These are phyloP conservation scores for Geotrichum histeridarum DNA, from an alignment of 1,139 yeast genomes.

Conservation along the genomic window DNA sequence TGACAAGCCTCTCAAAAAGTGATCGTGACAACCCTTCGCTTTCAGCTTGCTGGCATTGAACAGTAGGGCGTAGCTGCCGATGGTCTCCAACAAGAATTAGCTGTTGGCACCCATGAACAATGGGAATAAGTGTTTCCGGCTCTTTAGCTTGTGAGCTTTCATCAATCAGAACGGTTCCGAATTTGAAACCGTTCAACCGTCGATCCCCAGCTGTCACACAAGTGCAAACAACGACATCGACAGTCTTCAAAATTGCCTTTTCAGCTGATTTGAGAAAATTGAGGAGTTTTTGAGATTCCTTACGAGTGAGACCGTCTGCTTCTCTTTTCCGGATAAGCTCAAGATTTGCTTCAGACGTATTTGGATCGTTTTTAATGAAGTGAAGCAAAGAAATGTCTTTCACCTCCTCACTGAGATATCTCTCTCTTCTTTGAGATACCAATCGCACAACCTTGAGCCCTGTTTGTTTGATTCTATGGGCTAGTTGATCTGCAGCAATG, in stretches of 20 bases:
- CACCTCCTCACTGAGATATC: slow-evolving; percentile 26
- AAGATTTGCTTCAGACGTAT: slow-evolving; percentile 48
- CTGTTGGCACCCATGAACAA: slow-evolving; percentile 84
- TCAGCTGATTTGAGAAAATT: slow-evolving; percentile 48
- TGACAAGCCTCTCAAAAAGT: slow-evolving; percentile 75
- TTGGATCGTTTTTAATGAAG: slow-evolving; percentile 44
- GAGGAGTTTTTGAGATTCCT: slow-evolving; percentile 48
- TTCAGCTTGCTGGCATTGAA: slow-evolving; percentile 71
- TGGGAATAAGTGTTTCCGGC: slow-evolving; percentile 85
- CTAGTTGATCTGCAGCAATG: slow-evolving; percentile 90
- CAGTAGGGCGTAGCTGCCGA: slow-evolving; percentile 90
- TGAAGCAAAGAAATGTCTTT: slow-evolving; percentile 40
- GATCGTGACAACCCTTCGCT: slow-evolving; percentile 84
- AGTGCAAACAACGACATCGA: slow-evolving; percentile 83
- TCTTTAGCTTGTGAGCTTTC: slow-evolving; percentile 94
- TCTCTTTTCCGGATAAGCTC: slow-evolving; percentile 57
- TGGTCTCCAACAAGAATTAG: slow-evolving; percentile 91
- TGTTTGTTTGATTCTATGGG: slow-evolving; percentile 58
- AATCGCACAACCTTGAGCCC: slow-evolving; percentile 75
- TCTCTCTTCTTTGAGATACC: slow-evolving; percentile 69
- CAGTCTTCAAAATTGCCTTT: slow-evolving; percentile 46
- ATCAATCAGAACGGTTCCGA: slow-evolving; percentile 78
- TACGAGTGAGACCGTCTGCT: slow-evolving; percentile 61
- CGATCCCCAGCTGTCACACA: slow-evolving; percentile 89
- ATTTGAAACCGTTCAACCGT: slow-evolving; percentile 51